Percentiles rank a stretch among this genome's conserved stretches.
These are phyloP conservation scores for Escovopsis sp. DNA, from an alignment of 2,329 filamentous ascomycete genomes.

Conservation along the genomic window DNA sequence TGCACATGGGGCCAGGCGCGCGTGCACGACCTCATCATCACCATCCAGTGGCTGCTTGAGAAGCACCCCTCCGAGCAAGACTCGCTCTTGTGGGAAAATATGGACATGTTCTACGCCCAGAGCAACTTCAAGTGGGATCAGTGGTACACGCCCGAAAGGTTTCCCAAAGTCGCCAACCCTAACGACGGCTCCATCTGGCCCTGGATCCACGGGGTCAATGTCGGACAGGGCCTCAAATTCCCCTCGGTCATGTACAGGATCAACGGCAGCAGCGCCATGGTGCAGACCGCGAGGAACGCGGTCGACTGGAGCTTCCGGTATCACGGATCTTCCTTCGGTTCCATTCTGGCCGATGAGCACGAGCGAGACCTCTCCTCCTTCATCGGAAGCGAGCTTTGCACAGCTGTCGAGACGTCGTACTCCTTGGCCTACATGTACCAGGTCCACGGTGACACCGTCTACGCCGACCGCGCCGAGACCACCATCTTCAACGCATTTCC, in stretches of 20 bases:
- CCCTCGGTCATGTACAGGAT: conserved; percentile 25
- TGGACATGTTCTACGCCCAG: conserved; percentile 22
- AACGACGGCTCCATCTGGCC: conserved; percentile 9
- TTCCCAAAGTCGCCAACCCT: conserved; percentile 8
- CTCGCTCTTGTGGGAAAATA: conserved; percentile 22
- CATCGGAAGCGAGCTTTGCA: conserved; percentile 22
- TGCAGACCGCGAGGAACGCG: conserved; percentile 20
- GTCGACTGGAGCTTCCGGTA: conserved; percentile 21
- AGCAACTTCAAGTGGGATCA: conserved; percentile 14
- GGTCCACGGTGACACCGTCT: conserved; percentile 17
- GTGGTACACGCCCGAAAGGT: conserved; percentile 13
- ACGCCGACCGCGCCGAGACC: conserved; percentile 35
- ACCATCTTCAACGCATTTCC: conserved; percentile 41
- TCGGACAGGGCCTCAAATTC: conserved; percentile 27
- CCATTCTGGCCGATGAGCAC: conserved; percentile 26
- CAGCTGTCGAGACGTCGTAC: conserved; percentile 18
- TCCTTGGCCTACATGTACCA: conserved; percentile 19
- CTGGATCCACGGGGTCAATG: conserved; percentile 27
- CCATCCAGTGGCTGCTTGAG: conserved; percentile 25
- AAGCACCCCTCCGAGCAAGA: conserved; percentile 13
- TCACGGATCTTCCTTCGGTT: conserved; percentile 25
- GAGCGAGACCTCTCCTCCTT: conserved; percentile 22
- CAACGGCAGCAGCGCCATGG: conserved; percentile 20
- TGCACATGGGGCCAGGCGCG: conserved; percentile 19
- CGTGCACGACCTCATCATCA: conserved; percentile 23